Conservation (phyloP, 2,329 filamentous ascomycete genomes). For the Erysiphe neolycopersici region DNA sequence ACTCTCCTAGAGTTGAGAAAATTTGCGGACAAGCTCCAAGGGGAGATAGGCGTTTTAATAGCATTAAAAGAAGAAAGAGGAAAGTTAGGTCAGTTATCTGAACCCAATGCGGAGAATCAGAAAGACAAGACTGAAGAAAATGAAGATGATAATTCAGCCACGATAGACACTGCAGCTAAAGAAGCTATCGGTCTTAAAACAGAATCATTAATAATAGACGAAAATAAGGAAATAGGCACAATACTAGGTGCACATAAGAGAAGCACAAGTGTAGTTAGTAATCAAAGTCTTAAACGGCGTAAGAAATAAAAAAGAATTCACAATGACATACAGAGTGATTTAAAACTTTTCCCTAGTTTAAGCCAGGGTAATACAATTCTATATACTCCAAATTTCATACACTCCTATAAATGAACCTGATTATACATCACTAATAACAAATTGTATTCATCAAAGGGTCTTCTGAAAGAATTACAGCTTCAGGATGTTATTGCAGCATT, state of each 20-base stretch:
- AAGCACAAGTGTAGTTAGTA: constrained; percentile 58
- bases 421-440: too few relatives aligned
- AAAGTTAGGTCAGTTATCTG: constrained; percentile 11
- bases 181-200: background rate
- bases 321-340: too few relatives aligned
- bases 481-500: too few relatives aligned
- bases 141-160: background rate
- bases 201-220: background rate
- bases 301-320: constrained; percentile 15
- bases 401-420: too few relatives aligned
- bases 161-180: background rate
- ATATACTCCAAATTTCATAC: too few relatives aligned
- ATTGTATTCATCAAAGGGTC: too few relatives aligned
- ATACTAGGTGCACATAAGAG: constrained; percentile 30
- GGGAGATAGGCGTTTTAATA: constrained; percentile 35
- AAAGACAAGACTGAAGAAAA: background rate
- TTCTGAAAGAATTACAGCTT: too few relatives aligned
- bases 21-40: constrained; percentile 47
- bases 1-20: constrained; percentile 47
- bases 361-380: too few relatives aligned
- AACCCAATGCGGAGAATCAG: background rate
- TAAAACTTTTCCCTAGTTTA: too few relatives aligned
- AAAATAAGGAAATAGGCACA: background rate
- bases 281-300: constrained; percentile 26
- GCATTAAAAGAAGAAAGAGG: constrained; percentile 22